Conservation (phyloP, 164 flowering plant species). For the Stephania cephalantha region DNA sequence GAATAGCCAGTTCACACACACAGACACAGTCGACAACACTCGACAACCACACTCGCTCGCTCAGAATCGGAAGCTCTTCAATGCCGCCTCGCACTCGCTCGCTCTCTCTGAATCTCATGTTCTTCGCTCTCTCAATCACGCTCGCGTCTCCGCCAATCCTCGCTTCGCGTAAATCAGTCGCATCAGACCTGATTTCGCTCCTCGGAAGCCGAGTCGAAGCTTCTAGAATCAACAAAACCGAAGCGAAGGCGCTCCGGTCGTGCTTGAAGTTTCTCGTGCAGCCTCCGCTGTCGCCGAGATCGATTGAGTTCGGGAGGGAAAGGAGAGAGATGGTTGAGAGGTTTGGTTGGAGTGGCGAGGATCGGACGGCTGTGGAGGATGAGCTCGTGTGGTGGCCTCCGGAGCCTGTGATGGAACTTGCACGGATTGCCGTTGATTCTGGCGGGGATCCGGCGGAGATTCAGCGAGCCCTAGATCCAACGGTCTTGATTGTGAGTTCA, state of each 20-base stretch:
- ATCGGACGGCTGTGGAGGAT: conserved; percentile 18
- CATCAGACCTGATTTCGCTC: conserved; percentile 55
- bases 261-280: conserved; percentile 82
- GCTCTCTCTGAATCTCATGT: conserved; percentile 29
- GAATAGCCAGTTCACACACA: no score
- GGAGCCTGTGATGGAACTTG: conserved; percentile 67
- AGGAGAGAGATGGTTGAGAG: conserved; percentile 9
- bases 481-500: conserved; percentile 43
- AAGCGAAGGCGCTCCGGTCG: conserved; percentile 46
- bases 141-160: conserved; percentile 17
- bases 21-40: no score
- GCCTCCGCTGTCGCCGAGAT: conserved; percentile 31
- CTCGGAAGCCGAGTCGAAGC: conserved; percentile 58
- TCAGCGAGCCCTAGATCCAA: conserved; percentile 67
- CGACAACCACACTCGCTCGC: conserved; percentile 7
- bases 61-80: conserved; percentile 7
- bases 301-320: neutral
- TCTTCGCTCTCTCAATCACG: conserved; percentile 50
- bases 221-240: conserved; percentile 30
- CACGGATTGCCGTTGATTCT: conserved; percentile 81
- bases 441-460: conserved; percentile 74
- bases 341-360: neutral
- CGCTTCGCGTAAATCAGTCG: conserved; percentile 12
- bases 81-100: conserved; percentile 19
- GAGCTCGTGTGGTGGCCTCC: conserved; percentile 89